Evolutionary conservation across 2,329 filamentous ascomycete species (phyloP).

Genomic region (Microdochium nivale): DNA sequence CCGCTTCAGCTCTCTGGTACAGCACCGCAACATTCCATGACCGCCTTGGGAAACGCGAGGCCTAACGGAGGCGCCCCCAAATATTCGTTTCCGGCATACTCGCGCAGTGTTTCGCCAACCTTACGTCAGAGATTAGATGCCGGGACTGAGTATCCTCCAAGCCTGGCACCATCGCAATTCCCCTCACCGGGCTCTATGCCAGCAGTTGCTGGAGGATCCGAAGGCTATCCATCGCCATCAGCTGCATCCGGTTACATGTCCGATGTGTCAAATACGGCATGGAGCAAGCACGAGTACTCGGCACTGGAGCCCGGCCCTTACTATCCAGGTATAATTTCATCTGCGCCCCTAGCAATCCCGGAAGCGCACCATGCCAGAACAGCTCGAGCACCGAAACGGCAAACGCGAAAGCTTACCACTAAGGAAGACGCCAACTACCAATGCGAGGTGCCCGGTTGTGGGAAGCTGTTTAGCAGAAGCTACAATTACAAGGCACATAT

Average conservation of each 20-base stretch:
- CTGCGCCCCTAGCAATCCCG: conserved; percentile 15
- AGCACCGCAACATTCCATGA: background rate
- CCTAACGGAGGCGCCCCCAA: background rate
- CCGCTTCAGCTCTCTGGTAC: background rate
- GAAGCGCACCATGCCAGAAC: conserved; percentile 18
- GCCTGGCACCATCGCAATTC: background rate
- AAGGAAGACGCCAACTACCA: conserved; percentile 63
- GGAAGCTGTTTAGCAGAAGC: conserved; percentile 70
- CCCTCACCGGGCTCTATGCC: background rate
- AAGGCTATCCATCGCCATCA: background rate
- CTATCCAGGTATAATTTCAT: conserved; percentile 15
- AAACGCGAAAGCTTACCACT: conserved; percentile 47
- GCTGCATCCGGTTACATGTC: background rate
- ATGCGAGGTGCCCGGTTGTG: conserved; percentile 62
- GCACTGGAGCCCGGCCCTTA: conserved; percentile 23
- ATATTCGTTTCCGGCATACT: background rate
- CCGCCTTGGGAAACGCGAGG: background rate
- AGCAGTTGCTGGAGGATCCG: background rate
- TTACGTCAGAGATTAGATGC: background rate
- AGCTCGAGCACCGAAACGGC: conserved; percentile 23
- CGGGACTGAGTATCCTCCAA: background rate
- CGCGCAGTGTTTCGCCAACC: background rate
- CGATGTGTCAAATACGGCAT: background rate
- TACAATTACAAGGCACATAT: conserved; percentile 86
- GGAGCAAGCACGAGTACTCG: conserved; percentile 18